Evolutionary conservation across 441 rosid species (phyloP), one percentile per base, ranked within the genome.

Genomic region (Brassica hybrid): DNA sequence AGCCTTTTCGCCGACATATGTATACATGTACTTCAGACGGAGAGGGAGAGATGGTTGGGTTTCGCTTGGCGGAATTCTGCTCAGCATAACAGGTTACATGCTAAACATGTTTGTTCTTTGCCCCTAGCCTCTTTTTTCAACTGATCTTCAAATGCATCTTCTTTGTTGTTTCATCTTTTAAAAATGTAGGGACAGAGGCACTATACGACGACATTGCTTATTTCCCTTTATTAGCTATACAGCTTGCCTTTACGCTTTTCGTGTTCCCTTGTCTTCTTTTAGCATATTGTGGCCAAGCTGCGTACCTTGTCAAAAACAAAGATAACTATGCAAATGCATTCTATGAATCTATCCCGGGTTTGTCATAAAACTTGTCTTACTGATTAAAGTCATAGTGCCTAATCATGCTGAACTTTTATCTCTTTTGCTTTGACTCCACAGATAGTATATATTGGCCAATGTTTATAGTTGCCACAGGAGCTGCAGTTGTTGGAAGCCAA

Each of bases 271-370:
- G 97, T 82, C 98, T 94, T 83, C 92, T 94, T 67, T 81, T 90
- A 77, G 96, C 98, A 0, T 94, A 94, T 69, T 84, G 93, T 11
- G 98, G 98, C 78, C 98, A 94, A 85, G 98, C 98, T 19, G 97
- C 98, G 12, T 94, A 92, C 83, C 93, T 94, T 80, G 78, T 89
- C 13, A 63, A 54, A 54, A 54, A 92, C 81, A 71, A 4, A 45
- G 87, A 86, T 0, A 94, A 92, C 67, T 92, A 85, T 50, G 3
- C 7, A 1, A 88, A 91, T 77, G 91, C 84, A 17, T 94, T 94
- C 80, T 94, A 94, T 79, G 93, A 80, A 25, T 94, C 98, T 72
- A 93, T 94, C 70, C 98, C 98, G 32, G 82, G 98, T 92, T 79
- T 77, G 88, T 75, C 70, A 69, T 25, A 25, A 50, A 69, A 11